Conservation (phyloP, 306 rosid species). For the Quercus rubra region DNA sequence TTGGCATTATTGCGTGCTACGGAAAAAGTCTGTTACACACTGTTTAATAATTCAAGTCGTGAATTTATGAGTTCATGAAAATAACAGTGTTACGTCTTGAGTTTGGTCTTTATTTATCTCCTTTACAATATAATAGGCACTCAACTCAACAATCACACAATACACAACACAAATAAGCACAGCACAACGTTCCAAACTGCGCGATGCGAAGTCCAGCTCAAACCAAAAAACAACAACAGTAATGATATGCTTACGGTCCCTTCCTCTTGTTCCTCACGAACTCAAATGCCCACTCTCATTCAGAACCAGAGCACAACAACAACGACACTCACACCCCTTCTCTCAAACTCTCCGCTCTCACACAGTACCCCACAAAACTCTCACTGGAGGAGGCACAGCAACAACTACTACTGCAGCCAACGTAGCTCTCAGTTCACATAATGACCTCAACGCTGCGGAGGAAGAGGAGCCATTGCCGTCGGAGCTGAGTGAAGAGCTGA, state of each 20-base stretch:
- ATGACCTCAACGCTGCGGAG: neutral
- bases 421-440: conserved; percentile 8
- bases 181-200: no score
- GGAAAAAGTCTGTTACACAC: no score
- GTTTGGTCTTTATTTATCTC: no score
- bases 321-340: neutral
- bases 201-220: no score
- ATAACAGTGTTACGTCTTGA: no score
- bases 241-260: conserved; percentile 38
- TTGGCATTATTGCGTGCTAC: no score
- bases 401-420: conserved; percentile 4
- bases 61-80: no score
- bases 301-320: neutral
- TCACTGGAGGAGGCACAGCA: neutral
- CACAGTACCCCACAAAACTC: neutral
- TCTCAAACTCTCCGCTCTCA: neutral
- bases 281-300: neutral
- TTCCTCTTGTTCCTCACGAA: conserved; percentile 14
- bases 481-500: conserved; percentile 44
- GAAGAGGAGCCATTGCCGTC: conserved; percentile 33
- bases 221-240: neutral
- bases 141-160: neutral
- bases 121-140: neutral
- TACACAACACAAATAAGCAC: no score
- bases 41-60: no score